Evolutionary conservation across 495 filamentous ascomycete species (phyloP).

Genomic region (Gamarada debralockiae): DNA sequence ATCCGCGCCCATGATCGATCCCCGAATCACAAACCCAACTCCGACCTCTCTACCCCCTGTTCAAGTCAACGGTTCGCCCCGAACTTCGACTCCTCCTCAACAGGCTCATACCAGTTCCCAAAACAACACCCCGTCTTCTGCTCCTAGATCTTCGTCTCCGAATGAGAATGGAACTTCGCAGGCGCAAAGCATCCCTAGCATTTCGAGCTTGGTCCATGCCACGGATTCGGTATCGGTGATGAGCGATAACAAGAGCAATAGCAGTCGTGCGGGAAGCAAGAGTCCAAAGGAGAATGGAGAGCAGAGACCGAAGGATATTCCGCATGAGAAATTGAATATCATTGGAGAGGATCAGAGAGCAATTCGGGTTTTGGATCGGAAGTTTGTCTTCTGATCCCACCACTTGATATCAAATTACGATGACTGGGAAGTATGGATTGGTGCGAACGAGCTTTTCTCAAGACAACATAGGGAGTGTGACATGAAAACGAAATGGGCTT

Average conservation of each 20-base stretch:
- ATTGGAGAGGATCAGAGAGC: conserved; percentile 62
- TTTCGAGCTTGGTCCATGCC: conserved; percentile 30
- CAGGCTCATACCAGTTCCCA: conserved; percentile 1
- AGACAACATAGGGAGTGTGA: too few species aligned
- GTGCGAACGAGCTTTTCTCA: too few species aligned
- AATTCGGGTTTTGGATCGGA: conserved; percentile 59
- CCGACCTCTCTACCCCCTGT: conserved; percentile 4
- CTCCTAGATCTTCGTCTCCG: conserved; percentile 12
- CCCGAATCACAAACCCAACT: conserved; percentile 16
- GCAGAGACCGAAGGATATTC: conserved; percentile 54
- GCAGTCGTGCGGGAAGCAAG: conserved; percentile 30
- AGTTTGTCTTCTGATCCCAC: conserved; percentile 33
- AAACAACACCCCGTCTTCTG: conserved; percentile 21
- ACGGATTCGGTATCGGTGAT: conserved; percentile 25
- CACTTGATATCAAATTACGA: too few species aligned
- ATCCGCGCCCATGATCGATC: conserved; percentile 16
- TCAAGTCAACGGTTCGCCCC: background rate
- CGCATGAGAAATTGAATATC: conserved; percentile 59
- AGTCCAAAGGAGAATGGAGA: conserved; percentile 24
- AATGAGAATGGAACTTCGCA: conserved; percentile 11
- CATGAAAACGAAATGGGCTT: too few species aligned
- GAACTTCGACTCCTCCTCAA: conserved; percentile 16
- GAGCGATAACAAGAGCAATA: conserved; percentile 32
- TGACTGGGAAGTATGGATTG: too few species aligned
- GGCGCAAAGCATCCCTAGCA: conserved; percentile 32